phyloP scores from a whole-genome alignment of 176 grass and related monocot genomes.

The Ampelocalamus luodianensis region DNA sequence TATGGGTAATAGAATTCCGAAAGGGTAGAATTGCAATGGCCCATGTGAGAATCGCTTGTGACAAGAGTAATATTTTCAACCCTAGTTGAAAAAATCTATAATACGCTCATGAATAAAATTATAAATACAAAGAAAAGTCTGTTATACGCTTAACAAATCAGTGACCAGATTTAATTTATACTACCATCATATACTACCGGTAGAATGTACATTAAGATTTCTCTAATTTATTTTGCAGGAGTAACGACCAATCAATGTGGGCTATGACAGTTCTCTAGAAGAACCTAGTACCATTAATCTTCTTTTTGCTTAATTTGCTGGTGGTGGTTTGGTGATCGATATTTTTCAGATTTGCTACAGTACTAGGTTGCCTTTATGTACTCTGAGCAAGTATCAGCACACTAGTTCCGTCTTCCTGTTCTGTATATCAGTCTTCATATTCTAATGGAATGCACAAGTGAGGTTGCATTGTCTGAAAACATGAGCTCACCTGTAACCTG shows the following conservation, averaged over 20 bases:
- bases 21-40: too few relatives aligned
- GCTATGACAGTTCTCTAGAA: background rate
- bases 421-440: too few relatives aligned
- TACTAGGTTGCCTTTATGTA: background rate
- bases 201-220: too few relatives aligned
- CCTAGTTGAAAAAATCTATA: too few relatives aligned
- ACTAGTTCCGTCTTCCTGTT: background rate
- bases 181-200: too few relatives aligned
- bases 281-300: background rate
- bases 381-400: background rate
- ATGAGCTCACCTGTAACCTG: constrained; percentile 42
- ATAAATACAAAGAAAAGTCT: too few relatives aligned
- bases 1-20: too few relatives aligned
- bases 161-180: too few relatives aligned
- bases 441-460: background rate
- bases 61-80: too few relatives aligned
- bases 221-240: background rate
- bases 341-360: background rate
- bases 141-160: too few relatives aligned
- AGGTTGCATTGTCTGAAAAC: background rate
- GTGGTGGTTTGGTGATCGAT: background rate
- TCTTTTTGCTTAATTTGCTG: background rate
- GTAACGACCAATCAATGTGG: background rate
- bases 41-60: too few relatives aligned
- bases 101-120: too few relatives aligned